These are phyloP conservation scores for Allomyces macrogynus DNA, from an alignment of 192 early-diverging fungal genomes.

Conservation along the genomic window DNA sequence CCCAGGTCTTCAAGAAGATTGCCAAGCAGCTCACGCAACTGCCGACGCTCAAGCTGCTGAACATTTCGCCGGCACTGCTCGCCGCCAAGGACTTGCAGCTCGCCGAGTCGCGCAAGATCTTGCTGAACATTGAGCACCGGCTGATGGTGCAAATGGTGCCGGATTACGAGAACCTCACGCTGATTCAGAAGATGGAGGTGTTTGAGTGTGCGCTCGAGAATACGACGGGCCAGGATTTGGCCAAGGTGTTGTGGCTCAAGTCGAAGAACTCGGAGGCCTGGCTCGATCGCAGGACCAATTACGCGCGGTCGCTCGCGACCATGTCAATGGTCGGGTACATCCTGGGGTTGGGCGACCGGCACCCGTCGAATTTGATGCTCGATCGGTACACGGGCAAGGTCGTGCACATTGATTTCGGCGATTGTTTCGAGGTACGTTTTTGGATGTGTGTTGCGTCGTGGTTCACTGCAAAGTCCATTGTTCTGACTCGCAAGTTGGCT, in stretches of 20 bases:
- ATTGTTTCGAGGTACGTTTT: constrained; percentile 69
- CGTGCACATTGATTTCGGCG: constrained; percentile 94
- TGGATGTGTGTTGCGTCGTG: no score
- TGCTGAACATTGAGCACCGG: constrained; percentile 74
- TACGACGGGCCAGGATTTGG: constrained; percentile 78
- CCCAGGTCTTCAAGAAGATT: constrained; percentile 51
- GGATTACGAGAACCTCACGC: constrained; percentile 28
- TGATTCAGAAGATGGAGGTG: constrained; percentile 83
- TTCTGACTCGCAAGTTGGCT: neutral
- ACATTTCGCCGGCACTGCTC: constrained; percentile 71
- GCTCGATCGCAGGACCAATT: constrained; percentile 85
- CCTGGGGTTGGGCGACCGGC: constrained; percentile 87
- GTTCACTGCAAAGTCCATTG: no score
- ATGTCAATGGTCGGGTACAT: constrained; percentile 99
- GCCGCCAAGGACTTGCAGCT: constrained; percentile 67
- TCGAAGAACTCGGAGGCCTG: constrained; percentile 88
- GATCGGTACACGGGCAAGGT: constrained; percentile 73
- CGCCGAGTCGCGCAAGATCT: constrained; percentile 43
- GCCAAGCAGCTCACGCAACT: constrained; percentile 59
- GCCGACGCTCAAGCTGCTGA: constrained; percentile 65
- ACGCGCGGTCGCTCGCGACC: constrained; percentile 78
- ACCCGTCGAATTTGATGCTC: constrained; percentile 90
- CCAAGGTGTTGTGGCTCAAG: constrained; percentile 82
- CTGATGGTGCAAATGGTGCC: constrained; percentile 51
- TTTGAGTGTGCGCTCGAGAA: constrained; percentile 81